Conservation (phyloP, 2,329 filamentous ascomycete species). For the Penicillium fuscoglaucum region DNA sequence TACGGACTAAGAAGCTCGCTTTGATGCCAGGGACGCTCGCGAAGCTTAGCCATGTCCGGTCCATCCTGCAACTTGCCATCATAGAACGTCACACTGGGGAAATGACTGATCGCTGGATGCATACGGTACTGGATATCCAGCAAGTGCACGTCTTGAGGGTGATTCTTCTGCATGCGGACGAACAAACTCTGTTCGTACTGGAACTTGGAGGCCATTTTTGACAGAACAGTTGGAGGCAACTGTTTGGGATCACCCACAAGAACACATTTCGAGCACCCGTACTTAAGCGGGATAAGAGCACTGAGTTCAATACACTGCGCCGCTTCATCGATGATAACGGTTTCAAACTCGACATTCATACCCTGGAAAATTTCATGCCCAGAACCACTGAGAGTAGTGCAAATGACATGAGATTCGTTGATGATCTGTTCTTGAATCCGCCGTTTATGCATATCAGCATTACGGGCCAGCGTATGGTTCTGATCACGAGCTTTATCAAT, state of each 20-base stretch:
- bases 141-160: conserved; percentile 83
- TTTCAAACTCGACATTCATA: conserved; percentile 94
- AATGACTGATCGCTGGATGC: conserved; percentile 93
- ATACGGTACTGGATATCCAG: conserved; percentile 99
- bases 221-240: conserved; percentile 91
- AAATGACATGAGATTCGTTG: conserved; percentile 87
- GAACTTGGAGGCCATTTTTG: conserved; percentile 85
- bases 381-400: conserved; percentile 89
- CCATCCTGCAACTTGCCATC: conserved; percentile 85
- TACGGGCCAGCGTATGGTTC: conserved; percentile 76
- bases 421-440: conserved; percentile 88
- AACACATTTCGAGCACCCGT: conserved; percentile 94
- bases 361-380: conserved; percentile 98
- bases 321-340: conserved; percentile 96
- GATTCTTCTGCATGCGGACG: conserved; percentile 94
- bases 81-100: conserved; percentile 91
- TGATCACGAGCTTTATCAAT: conserved; percentile 88
- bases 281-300: conserved; percentile 94
- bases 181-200: conserved; percentile 98
- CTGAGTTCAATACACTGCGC: conserved; percentile 98
- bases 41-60: conserved; percentile 73
- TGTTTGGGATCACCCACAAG: conserved; percentile 98
- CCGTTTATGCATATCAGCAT: conserved; percentile 80
- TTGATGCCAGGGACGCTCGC: conserved; percentile 80
- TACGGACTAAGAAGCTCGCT: conserved; percentile 83